Base-by-base conservation (phyloP, 495 filamentous ascomycete species). In the Annulohypoxylon nitens region DNA sequence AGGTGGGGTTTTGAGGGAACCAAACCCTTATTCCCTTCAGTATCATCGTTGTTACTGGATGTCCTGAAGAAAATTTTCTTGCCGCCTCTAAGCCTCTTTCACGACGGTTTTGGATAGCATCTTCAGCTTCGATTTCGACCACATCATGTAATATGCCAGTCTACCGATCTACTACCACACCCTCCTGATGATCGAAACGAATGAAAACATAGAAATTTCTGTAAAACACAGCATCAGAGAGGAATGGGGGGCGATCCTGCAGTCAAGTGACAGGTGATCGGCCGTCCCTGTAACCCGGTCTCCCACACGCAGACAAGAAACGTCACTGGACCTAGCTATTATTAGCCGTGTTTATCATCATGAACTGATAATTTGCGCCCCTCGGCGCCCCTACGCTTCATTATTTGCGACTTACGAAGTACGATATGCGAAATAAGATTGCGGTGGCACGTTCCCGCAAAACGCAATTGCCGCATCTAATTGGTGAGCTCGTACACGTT, bases 311-410 rank as follows among this genome's bases (percentile, higher is more conserved):
- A 69, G 66, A 37, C 39, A 14, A 66, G 18, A 25, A 30, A 57
- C 26, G 62, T 67, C 66, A 70, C 71, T 66, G 41, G 71, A 69
- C 65, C 30, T 70, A 37, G 18, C 23, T 65, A 63, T 57, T 36
- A 55, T 55, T 54, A 61, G 54, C 34, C n/a, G 33, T 64, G 33
- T 67, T 9, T 16, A 20, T 57, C 16, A 37, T 20, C 5, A 57
- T 20, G 33, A 34, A 43, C 23, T 43, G 33, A 43, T 37, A 12
- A 47, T 47, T 20, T 18, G 2, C 36, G 7, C 58, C 7, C 37
- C 37, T 23, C 26, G 39, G 48, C 48, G 20, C 48, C 18, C 33
- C 58, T 43, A 36, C 20, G 30, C 53, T 57, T 37, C 23, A 16
- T 53, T 36, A 23, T 54, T 37, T n/a, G 53, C 26, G 39, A n/a